Percentiles rank a stretch among this genome's conserved stretches.
Evolutionary conservation across 2,329 filamentous ascomycete species (phyloP).

Genomic region (Aspergillus viridinutans): DNA sequence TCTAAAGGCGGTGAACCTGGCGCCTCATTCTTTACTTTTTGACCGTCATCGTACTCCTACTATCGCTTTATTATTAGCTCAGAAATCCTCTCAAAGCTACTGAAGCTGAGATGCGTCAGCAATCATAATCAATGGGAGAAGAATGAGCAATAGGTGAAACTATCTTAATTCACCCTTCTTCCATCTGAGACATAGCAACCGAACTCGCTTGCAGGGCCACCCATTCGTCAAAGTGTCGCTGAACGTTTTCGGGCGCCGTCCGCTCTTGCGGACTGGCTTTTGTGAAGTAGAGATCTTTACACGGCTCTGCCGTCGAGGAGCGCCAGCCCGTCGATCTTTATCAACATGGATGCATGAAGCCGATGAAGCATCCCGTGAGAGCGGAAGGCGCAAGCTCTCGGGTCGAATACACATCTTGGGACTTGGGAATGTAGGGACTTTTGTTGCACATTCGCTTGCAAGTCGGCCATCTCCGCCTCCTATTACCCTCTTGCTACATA

Average conservation of each 20-base stretch:
- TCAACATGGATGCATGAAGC: constrained; percentile 28
- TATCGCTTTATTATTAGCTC: neutral
- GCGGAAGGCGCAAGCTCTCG: constrained; percentile 22
- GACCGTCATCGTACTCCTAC: neutral
- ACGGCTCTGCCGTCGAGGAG: neutral
- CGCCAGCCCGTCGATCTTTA: constrained; percentile 10
- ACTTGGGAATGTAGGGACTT: constrained; percentile 72
- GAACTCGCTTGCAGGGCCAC: neutral
- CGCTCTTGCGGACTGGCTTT: constrained; percentile 27
- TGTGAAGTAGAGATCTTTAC: constrained; percentile 12
- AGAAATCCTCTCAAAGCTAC: neutral
- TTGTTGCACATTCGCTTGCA: constrained; percentile 70
- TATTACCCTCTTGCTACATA: constrained; percentile 75
- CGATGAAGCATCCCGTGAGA: constrained; percentile 17
- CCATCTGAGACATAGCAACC: neutral
- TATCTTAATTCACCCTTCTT: neutral
- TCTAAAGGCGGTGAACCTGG: constrained; percentile 17
- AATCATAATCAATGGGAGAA: neutral
- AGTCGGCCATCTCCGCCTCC: constrained; percentile 61
- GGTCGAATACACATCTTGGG: constrained; percentile 72
- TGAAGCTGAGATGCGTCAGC: neutral
- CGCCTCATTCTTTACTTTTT: neutral
- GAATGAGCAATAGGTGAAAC: neutral
- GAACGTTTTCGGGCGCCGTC: constrained; percentile 29
- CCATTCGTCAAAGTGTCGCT: constrained; percentile 30